Evolutionary conservation across 345 rosid genomes (phyloP), one percentile per base, ranked within the genome.

Genomic region (Salix dunnii): DNA sequence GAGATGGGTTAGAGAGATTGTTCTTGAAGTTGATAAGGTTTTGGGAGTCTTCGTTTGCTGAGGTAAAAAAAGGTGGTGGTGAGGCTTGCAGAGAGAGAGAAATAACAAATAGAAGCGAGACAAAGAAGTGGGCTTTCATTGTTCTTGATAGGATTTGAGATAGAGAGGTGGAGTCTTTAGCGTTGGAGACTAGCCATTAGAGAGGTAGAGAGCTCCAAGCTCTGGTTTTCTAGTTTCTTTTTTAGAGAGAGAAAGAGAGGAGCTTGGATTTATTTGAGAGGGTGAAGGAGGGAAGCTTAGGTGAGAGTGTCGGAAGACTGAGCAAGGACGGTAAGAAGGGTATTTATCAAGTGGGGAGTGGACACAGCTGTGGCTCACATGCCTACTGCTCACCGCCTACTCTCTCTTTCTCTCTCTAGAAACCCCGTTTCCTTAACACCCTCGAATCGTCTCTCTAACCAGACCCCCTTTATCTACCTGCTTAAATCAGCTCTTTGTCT

Each of bases 331-430:
- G 85, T 74, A 77, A 88, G 87, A 82, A 84, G 87, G 90, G 91
- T 85, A 85, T 85, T 87, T 89, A 88, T 87, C 88, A 86, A 80
- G 83, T 74, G 70, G 87, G 86, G 84, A 88, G 88, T 82, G 89
- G 90, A 80, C 88, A 88, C 92, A 87, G 96, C 97, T 92, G 97
- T 87, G 89, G 81, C 83, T 90, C 92, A 89, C 97, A 90, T 90
- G 97, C 91, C 97, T 88, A 90, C 94, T 90, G 89, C 89, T 72
- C 84, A 43, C 49, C 11, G 42, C 66, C 25, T 42, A 33, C 38
- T 30, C 65, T 48, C 60, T 67, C 77, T 28, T 73, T 0, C 68
- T 42, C 38, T 49, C 64, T 51, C 31, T 69, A 48, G 2, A 62
- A 64, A 38, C 67, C 76, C 30, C 46, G 67, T 38, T 78, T 20